These are phyloP conservation scores for Ophiostoma sp. DNA, from an alignment of 2,329 filamentous ascomycete species.

Conservation along the genomic window DNA sequence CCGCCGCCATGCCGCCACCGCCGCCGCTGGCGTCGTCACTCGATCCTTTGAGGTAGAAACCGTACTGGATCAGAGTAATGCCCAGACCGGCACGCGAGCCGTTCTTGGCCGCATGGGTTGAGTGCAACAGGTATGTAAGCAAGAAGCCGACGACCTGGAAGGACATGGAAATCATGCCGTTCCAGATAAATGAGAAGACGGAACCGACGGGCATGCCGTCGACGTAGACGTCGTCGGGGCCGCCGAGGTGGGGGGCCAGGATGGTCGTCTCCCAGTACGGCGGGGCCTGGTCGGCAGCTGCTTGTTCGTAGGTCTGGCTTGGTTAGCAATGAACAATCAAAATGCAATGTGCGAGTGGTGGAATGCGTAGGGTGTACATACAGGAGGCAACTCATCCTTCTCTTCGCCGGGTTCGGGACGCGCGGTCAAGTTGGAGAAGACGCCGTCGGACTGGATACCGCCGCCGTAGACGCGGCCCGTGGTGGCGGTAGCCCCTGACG, in stretches of 20 bases:
- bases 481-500: slow-evolving; percentile 36
- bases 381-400: slow-evolving; percentile 87
- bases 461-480: slow-evolving; percentile 62
- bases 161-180: slow-evolving; percentile 94
- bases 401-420: slow-evolving; percentile 80
- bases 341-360: not conserved
- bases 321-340: not conserved
- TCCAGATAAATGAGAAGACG: slow-evolving; percentile 85
- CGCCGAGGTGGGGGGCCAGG: slow-evolving; percentile 83
- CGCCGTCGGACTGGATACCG: slow-evolving; percentile 82
- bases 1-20: slow-evolving; percentile 37
- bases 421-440: slow-evolving; percentile 92
- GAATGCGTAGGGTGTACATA: slow-evolving; percentile 50
- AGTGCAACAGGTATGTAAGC: slow-evolving; percentile 95
- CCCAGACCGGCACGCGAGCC: slow-evolving; percentile 92
- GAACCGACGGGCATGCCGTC: slow-evolving; percentile 92
- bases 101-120: slow-evolving; percentile 96
- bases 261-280: slow-evolving; percentile 99
- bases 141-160: slow-evolving; percentile 97
- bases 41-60: slow-evolving; percentile 85
- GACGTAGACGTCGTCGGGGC: slow-evolving; percentile 93
- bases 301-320: slow-evolving; percentile 89
- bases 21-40: slow-evolving; percentile 41
- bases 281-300: slow-evolving; percentile 90
- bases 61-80: slow-evolving; percentile 93